These are phyloP conservation scores for Vachellia collinsii DNA, from an alignment of 306 rosid species.

Conservation along the genomic window DNA sequence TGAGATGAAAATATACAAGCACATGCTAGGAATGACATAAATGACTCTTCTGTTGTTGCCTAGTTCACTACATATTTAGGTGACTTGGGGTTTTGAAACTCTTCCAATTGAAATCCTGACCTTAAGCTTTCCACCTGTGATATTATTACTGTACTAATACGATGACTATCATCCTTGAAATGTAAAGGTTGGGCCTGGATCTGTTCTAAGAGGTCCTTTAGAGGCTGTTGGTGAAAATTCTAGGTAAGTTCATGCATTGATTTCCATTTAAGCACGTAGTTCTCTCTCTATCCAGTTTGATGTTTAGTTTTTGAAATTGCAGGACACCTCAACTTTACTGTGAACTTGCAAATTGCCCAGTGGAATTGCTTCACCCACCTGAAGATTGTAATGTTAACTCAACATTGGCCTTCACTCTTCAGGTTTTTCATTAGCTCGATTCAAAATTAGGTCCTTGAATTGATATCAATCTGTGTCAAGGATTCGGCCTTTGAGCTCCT, in stretches of 20 bases:
- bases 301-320: conserved; percentile 38
- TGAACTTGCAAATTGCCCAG: conserved; percentile 74
- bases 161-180: conserved; percentile 47
- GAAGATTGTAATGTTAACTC: conserved; percentile 98
- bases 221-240: conserved; percentile 47
- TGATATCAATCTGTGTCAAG: conserved; percentile 32
- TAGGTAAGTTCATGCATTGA: conserved; percentile 51
- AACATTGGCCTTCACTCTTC: conserved; percentile 89
- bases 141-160: conserved; percentile 32
- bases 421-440: conserved; percentile 65
- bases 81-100: conserved; percentile 31
- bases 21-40: conserved; percentile 8
- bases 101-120: conserved; percentile 34
- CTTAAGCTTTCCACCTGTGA: conserved; percentile 29
- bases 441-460: conserved; percentile 44
- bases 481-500: neutral
- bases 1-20: neutral
- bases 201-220: conserved; percentile 85
- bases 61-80: conserved; percentile 30
- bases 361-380: conserved; percentile 90
- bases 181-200: conserved; percentile 85
- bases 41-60: conserved; percentile 23
- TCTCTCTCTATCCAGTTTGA: neutral
- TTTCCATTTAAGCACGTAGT: conserved; percentile 15
- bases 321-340: conserved; percentile 80